Evolutionary conservation across 108 stramenopile genomes (phyloP), one percentile per base, ranked within the genome.

Genomic region (Pseudonitzschia delicatissima): DNA sequence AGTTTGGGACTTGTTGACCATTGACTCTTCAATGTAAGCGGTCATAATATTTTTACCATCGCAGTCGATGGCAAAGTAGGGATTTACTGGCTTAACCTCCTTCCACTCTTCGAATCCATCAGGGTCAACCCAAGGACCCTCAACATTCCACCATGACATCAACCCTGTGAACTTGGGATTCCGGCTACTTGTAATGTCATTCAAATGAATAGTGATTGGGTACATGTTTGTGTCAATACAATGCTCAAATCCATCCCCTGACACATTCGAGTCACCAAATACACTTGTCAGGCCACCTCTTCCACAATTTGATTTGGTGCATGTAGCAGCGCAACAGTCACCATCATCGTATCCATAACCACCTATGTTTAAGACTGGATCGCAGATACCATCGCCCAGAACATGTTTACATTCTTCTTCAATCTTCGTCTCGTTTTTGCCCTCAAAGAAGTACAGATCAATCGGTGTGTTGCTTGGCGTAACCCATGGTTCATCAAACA

Each of bases 251-350:
- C 53, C 53, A 21, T 32, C 9, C 1, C 53, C 53, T 6, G 53
- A n/a, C 12, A 29, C 29, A 55, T 55, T 55, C 2, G 21, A 23
- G 6, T 5, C 47, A 26, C 53, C 32, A 55, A 55, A 55, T 55
- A 29, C 15, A 11, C 27, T n/a, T 32, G 29, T 32, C 2, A 32
- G 2, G 3, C 6, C 53, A 7, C 29, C 53, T n/a, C 27, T 29
- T 32, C 53, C 53, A 32, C 53, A 55, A 55, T 55, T 33, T 2
- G 29, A 17, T 31, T 55, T 21, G 4, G 53, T 27, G 31, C 53
- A 55, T 8, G 53, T 55, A 32, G 32, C 53, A 33, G 53, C n/a
- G 15, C 29, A 55, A n/a, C 29, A 55, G 31, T 55, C 53, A 0
- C 53, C 53, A 32, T 29, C 53, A 9, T 55, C 53, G 15, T 32